A percentile compares a stretch with the other conserved stretches of the same genome.
phyloP scores from a whole-genome alignment of 495 filamentous ascomycete species.

The Saxophila tyrrhenica region DNA sequence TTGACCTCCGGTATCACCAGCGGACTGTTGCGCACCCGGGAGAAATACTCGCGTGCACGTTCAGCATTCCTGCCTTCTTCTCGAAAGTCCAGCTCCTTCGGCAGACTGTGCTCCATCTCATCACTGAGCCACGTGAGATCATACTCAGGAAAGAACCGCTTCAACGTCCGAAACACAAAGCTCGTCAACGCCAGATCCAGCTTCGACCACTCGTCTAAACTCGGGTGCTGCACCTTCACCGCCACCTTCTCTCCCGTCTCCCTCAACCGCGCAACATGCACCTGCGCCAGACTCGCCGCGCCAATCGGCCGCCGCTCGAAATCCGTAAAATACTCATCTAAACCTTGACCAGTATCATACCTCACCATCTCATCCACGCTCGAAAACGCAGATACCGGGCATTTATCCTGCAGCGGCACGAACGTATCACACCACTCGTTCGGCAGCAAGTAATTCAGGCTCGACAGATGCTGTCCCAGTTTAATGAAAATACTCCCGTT shows the following conservation, averaged over 20 bases:
- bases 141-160: slow-evolving; percentile 92
- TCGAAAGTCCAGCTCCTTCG: slow-evolving; percentile 82
- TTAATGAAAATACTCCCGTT: slow-evolving; percentile 99
- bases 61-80: slow-evolving; percentile 80
- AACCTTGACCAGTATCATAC: slow-evolving; percentile 65
- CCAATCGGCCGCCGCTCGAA: slow-evolving; percentile 76
- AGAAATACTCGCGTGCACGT: slow-evolving; percentile 68
- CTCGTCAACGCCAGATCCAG: slow-evolving; percentile 77
- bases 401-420: slow-evolving; percentile 90
- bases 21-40: slow-evolving; percentile 53
- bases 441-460: slow-evolving; percentile 92
- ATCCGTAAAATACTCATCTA: slow-evolving; percentile 71
- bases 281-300: slow-evolving; percentile 88
- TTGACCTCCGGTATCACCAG: slow-evolving; percentile 82
- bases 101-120: slow-evolving; percentile 85
- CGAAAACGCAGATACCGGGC: slow-evolving; percentile 83
- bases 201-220: slow-evolving; percentile 80
- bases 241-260: slow-evolving; percentile 84
- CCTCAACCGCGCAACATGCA: slow-evolving; percentile 78
- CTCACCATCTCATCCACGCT: slow-evolving; percentile 79
- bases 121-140: slow-evolving; percentile 90
- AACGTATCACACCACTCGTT: slow-evolving; percentile 93
- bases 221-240: slow-evolving; percentile 94
- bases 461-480: slow-evolving; percentile 88
- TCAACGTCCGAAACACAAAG: slow-evolving; percentile 82